A percentile compares a stretch with the other conserved stretches of the same genome.
Evolutionary conservation across 176 grass and related monocot genomes (phyloP).

Genomic region (Carex scoparia): DNA sequence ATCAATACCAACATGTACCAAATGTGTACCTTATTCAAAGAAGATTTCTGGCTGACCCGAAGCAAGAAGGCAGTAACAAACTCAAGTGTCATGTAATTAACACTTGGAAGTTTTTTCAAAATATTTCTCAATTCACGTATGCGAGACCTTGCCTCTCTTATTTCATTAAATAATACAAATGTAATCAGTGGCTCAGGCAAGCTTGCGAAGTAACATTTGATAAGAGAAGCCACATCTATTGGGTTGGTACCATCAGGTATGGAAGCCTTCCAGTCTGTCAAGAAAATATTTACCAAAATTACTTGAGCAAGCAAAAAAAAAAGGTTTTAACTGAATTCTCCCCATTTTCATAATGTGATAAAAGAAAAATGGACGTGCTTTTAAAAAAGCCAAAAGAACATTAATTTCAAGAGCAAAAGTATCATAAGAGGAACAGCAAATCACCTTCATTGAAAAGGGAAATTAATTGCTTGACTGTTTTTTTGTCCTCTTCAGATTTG

Average conservation of each 20-base stretch:
- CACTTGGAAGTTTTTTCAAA: slow-evolving; percentile 97
- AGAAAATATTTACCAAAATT: slow-evolving; percentile 1
- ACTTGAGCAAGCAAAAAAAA: not conserved
- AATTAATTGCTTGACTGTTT: slow-evolving; percentile 75
- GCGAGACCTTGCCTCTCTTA: slow-evolving; percentile 73
- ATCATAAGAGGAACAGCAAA: slow-evolving; percentile 16
- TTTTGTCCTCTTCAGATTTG: slow-evolving; percentile 79
- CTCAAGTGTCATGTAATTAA: slow-evolving; percentile 95
- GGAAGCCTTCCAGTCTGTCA: slow-evolving; percentile 65
- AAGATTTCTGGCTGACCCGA: slow-evolving; percentile 80
- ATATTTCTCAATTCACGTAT: slow-evolving; percentile 85
- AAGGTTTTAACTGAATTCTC: not conserved
- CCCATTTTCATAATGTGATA: not conserved
- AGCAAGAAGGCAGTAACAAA: slow-evolving; percentile 86
- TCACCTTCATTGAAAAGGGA: slow-evolving; percentile 86
- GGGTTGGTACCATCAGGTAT: slow-evolving; percentile 64
- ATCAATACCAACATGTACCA: not conserved
- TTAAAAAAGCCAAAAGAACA: not conserved
- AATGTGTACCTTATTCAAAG: slow-evolving; percentile 75
- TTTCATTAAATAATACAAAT: slow-evolving; percentile 71
- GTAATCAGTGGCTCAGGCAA: slow-evolving; percentile 83
- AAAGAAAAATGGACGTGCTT: not conserved
- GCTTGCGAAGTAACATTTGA: slow-evolving; percentile 93
- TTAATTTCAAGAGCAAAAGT: slow-evolving; percentile 15
- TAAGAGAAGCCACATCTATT: slow-evolving; percentile 64